phyloP scores from a whole-genome alignment of 371 early-diverging fungal genomes.

The Rhizopus delemar region DNA sequence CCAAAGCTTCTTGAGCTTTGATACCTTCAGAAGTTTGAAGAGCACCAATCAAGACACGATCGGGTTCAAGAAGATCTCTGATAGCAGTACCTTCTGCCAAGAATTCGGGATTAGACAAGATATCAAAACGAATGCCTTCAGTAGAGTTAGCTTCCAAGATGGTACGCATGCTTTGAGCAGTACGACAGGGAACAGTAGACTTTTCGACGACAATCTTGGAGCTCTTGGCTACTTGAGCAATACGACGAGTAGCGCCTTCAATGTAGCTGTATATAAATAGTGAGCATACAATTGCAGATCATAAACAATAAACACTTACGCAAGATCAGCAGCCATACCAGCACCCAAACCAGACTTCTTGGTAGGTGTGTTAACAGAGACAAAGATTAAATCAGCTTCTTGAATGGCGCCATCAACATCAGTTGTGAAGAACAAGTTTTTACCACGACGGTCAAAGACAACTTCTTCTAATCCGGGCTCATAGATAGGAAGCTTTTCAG shows the following conservation, averaged over 20 bases:
- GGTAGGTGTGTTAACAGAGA: constrained; percentile 91
- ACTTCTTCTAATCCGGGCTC: constrained; percentile 91
- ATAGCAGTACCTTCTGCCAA: constrained; percentile 95
- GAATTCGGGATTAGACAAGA: constrained; percentile 96
- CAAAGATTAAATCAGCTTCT: constrained; percentile 87
- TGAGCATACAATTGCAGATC: neutral
- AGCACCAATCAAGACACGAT: constrained; percentile 92
- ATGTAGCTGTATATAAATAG: constrained; percentile 60
- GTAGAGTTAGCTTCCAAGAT: constrained; percentile 85
- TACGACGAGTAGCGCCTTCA: constrained; percentile 84
- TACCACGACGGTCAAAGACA: constrained; percentile 72
- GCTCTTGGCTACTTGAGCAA: constrained; percentile 82
- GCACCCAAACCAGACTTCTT: constrained; percentile 80
- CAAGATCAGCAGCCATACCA: constrained; percentile 86
- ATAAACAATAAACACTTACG: constrained; percentile 50
- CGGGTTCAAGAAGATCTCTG: constrained; percentile 82
- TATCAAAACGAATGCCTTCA: constrained; percentile 76
- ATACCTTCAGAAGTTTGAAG: constrained; percentile 76
- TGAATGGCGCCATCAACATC: constrained; percentile 74
- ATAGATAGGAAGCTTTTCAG: constrained; percentile 83
- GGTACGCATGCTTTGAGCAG: constrained; percentile 86
- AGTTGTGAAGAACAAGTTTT: constrained; percentile 87
- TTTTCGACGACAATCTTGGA: constrained; percentile 94
- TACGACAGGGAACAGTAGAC: constrained; percentile 95
- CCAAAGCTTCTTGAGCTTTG: constrained; percentile 77